Conservation (phyloP, 2,329 filamentous ascomycete genomes). For the Domatiomyces catenatus region DNA sequence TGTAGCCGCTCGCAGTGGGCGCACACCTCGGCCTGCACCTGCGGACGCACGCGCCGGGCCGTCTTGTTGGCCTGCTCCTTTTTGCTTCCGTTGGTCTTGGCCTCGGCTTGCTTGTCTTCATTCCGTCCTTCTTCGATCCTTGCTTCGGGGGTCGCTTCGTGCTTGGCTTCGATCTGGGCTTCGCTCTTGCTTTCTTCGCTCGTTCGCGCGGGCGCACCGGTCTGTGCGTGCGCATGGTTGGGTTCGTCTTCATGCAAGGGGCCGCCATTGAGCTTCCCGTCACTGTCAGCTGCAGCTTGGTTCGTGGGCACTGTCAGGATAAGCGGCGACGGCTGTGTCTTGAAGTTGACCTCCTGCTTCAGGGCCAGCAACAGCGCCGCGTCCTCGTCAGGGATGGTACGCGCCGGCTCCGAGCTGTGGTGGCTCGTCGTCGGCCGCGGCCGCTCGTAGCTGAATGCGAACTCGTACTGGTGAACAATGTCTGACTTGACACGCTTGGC, state of each 20-base stretch:
- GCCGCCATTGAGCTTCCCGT: too few species aligned
- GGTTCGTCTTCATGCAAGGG: too few species aligned
- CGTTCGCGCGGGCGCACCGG: background rate
- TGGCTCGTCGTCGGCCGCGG: constrained; percentile 20
- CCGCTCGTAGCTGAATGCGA: constrained; percentile 8
- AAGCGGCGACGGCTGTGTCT: constrained; percentile 7
- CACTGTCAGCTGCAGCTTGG: background rate
- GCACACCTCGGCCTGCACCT: constrained; percentile 34
- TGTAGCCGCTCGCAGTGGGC: constrained; percentile 42
- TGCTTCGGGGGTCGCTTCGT: constrained; percentile 10
- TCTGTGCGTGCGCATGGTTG: background rate
- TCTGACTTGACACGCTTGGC: constrained; percentile 48
- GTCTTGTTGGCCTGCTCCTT: background rate
- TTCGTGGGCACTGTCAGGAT: background rate
- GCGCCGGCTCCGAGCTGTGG: constrained; percentile 19
- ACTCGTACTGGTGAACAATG: constrained; percentile 31
- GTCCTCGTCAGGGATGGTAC: constrained; percentile 30
- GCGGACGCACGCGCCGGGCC: constrained; percentile 17
- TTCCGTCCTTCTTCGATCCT: constrained; percentile 6
- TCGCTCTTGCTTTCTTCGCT: constrained; percentile 1
- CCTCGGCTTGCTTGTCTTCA: constrained; percentile 10
- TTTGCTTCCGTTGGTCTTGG: background rate
- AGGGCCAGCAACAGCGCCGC: constrained; percentile 34
- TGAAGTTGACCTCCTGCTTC: constrained; percentile 16
- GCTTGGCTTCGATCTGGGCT: constrained; percentile 2